Evolutionary conservation across 306 rosid species (phyloP), one percentile per base, ranked within the genome.

Genomic region (Quercus agrifolia): DNA sequence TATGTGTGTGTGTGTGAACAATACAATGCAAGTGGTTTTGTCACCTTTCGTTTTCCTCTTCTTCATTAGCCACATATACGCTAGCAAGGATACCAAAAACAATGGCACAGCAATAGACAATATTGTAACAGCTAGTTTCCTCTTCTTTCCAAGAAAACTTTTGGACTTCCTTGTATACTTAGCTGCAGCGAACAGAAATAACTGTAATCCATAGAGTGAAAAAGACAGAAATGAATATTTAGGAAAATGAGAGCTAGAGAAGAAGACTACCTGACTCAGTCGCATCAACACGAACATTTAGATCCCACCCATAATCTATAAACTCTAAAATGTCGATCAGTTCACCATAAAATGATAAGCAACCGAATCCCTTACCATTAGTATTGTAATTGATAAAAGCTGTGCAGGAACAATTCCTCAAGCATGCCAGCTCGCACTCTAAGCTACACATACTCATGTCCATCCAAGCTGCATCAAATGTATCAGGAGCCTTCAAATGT

Each of bases 261-360:
- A 14, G 69, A 25, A 64, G 31, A 1, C 2, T 70, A 78, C 81
- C 69, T 38, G 70, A 41, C 44, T 78, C 76, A 0, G 58, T 33
- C 27, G 70, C 81, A 31, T 73, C 68, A 15, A 74, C 74, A 61
- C 85, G 80, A 58, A 84, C 38, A 70, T 72, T 58, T 30, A 84
- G 51, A 52, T 77, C 85, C 28, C 12, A 11, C 20, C 85, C 82
- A 1, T 62, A 56, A 41, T 11, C 13, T 13, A 76, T 4, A 78
- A 73, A 33, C 73, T 30, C 71, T 30, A 41, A n/a, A 71, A 73
- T 57, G 41, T 84, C 90, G 56, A 81, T 38, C 35, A 87, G 61
- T n/a, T 56, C 56, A 19, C 80, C 38, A 57, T 74, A 76, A 83
- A 84, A 84, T 15, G 67, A 54, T 73, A 84, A 79, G 56, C 90